Conservation (phyloP, 73 alveolate species). For the Tetrahymena thermophila region DNA sequence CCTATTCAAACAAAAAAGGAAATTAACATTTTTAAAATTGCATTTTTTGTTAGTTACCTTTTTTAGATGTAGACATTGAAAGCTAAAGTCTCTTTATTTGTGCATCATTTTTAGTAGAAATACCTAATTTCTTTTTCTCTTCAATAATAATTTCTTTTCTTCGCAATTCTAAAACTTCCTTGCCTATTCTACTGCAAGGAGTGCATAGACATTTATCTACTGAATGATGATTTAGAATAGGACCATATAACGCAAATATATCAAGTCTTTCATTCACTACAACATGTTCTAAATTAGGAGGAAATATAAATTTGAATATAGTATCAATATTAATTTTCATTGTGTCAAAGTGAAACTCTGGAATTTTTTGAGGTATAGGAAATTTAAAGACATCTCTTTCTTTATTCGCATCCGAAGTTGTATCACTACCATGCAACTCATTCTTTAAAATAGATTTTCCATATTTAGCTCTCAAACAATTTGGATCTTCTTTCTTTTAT, state of each 20-base stretch:
- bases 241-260: slow-evolving; percentile 89
- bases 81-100: not conserved
- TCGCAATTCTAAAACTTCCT: slow-evolving; percentile 56
- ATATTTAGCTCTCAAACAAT: slow-evolving; percentile 73
- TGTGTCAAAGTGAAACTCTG: slow-evolving; percentile 79
- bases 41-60: not conserved
- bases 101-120: not conserved
- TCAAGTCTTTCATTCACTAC: slow-evolving; percentile 91
- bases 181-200: slow-evolving; percentile 65
- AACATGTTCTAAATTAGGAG: slow-evolving; percentile 94
- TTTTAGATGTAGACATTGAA: not conserved
- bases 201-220: slow-evolving; percentile 80
- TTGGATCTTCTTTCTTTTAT: slow-evolving; percentile 44
- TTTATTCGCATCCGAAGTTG: slow-evolving; percentile 82
- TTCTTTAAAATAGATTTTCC: slow-evolving; percentile 77
- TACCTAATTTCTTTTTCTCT: slow-evolving; percentile 58
- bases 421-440: slow-evolving; percentile 88
- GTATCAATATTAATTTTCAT: slow-evolving; percentile 74
- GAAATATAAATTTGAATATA: slow-evolving; percentile 80
- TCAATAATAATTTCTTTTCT: slow-evolving; percentile 33
- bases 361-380: slow-evolving; percentile 88
- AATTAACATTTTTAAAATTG: not conserved
- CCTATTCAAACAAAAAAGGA: not conserved
- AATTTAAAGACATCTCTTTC: slow-evolving; percentile 90
- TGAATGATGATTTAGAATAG: slow-evolving; percentile 78